Base-by-base conservation (phyloP, 2,329 filamentous ascomycete genomes). In the Fusarium floridanum region DNA sequence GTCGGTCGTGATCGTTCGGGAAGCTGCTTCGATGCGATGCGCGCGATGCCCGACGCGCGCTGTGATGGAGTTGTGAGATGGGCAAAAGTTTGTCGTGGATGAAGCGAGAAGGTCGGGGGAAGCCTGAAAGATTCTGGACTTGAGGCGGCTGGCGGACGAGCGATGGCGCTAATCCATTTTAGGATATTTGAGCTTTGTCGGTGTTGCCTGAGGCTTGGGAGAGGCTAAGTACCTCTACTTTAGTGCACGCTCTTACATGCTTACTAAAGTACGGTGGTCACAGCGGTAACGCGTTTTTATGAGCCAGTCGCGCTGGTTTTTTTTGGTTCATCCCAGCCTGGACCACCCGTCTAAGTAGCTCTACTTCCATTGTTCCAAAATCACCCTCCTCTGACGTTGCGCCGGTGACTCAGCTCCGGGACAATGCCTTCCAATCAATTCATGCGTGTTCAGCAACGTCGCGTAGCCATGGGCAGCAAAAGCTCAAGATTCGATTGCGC, bases 11-110 rank as follows among this genome's bases (percentile, higher is more conserved):
- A 61, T 79, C 76, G 76, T 69, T 78, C 73, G 70, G 66, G 65
- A 64, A 70, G 67, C 78, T 78, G 76, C 78, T 68, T 79, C 70
- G 70, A 65, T 74, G 73, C 76, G 81, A 76, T 79, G 81, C 81
- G 83, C 83, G 82, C 84, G 85, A 85, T 85, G 84, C 82, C 83
- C 84, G 87, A 87, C 86, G 86, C 88, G 89, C 85, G 85, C 84
- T 83, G 82, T 84, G 85, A 86, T 88, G 84, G 78, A 71, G 80
- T 82, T 78, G 78, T 74, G 77, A 75, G 76, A 70, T 72, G 76
- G 79, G 80, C 82, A 82, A 80, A 82, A 81, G 84, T 84, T 85
- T 83, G 83, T 84, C 83, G 83, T 82, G 81, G 83, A 82, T 83
- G 80, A 84, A 80, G 81, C 80, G 81, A 83, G 82, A 80, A 80